phyloP scores from a whole-genome alignment of 306 rosid species.

The Neltuma alba region DNA sequence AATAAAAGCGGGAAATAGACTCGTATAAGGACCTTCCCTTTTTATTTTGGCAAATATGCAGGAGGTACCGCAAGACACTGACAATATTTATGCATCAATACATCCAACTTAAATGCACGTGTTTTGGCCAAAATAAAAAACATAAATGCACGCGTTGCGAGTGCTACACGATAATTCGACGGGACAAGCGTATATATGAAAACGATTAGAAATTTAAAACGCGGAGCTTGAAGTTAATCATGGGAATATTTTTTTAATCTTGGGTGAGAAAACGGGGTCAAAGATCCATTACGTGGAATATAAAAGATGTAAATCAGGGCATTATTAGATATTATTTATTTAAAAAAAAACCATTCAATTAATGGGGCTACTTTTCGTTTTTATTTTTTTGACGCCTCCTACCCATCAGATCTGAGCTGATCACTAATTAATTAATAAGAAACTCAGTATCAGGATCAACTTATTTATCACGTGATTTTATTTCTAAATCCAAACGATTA shows the following conservation, averaged over 20 bases:
- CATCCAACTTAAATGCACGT: not conserved
- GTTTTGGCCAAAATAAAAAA: not conserved
- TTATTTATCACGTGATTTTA: slow-evolving; percentile 2
- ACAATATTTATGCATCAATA: not conserved
- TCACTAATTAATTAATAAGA: not conserved
- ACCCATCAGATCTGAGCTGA: not conserved
- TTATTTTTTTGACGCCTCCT: not conserved
- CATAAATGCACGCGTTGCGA: not conserved
- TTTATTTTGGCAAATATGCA: not conserved
- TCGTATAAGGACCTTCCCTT: too few relatives aligned
- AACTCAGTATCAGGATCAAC: not conserved
- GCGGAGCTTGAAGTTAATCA: not conserved
- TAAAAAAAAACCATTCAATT: not conserved
- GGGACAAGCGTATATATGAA: too few relatives aligned
- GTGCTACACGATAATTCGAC: not conserved
- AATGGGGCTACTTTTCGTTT: not conserved
- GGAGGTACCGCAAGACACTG: not conserved
- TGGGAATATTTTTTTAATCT: not conserved
- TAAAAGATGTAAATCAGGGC: not conserved
- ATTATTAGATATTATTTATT: not conserved
- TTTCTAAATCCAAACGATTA: too few relatives aligned
- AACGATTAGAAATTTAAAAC: too few relatives aligned
- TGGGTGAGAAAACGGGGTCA: too few relatives aligned
- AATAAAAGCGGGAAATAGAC: too few relatives aligned
- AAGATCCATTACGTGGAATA: too few relatives aligned